Percentiles rank a stretch among this genome's conserved stretches.
Conservation (phyloP, 805 yeast genomes). For the Clavispora vitiphila region DNA sequence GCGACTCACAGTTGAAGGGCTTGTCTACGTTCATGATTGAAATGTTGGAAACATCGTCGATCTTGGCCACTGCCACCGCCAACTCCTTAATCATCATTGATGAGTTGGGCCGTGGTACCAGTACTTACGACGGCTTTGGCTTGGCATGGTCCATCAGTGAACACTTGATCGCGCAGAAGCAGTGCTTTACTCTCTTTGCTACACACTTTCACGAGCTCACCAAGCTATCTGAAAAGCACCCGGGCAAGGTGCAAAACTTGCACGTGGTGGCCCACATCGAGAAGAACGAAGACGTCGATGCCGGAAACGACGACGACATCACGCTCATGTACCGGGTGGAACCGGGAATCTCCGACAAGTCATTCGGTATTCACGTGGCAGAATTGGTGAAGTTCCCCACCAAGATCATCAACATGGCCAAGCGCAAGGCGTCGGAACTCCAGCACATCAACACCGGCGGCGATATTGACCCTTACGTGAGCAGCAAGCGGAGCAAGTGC, state of each 20-base stretch:
- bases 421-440: conserved; percentile 84
- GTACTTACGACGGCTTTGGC: conserved; percentile 92
- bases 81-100: conserved; percentile 85
- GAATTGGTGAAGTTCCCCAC: conserved; percentile 90
- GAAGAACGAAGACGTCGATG: conserved; percentile 29
- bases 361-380: conserved; percentile 97
- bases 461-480: conserved; percentile 36
- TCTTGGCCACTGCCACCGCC: conserved; percentile 70
- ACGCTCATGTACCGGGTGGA: conserved; percentile 91
- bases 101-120: conserved; percentile 92
- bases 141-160: conserved; percentile 96
- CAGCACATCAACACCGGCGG: conserved; percentile 47
- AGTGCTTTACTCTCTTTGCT: conserved; percentile 85
- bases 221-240: conserved; percentile 57
- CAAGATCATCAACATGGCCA: conserved; percentile 91
- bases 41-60: conserved; percentile 90
- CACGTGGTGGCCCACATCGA: conserved; percentile 93
- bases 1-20: conserved; percentile 95
- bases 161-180: conserved; percentile 63
- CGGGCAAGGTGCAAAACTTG: conserved; percentile 63
- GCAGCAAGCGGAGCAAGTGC: conserved; percentile 48
- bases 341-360: conserved; percentile 91
- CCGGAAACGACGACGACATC: conserved; percentile 53
- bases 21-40: conserved; percentile 96
- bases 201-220: conserved; percentile 98